These are phyloP conservation scores for Pichia deserticola DNA, from an alignment of 805 yeast genomes.

Conservation along the genomic window DNA sequence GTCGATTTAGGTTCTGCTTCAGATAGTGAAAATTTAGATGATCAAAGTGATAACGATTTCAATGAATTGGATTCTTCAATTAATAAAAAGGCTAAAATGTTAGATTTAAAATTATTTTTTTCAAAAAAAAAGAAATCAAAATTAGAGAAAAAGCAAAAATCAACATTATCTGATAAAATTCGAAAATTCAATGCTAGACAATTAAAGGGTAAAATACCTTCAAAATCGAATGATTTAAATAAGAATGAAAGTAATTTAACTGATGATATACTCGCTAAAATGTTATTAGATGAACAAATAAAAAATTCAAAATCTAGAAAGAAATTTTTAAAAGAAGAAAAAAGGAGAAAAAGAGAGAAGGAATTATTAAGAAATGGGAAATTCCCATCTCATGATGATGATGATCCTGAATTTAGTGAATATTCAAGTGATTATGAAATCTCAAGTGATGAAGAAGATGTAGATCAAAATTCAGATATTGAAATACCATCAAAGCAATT, in stretches of 20 bases:
- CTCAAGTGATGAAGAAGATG: constrained; percentile 11
- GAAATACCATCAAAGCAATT: constrained; percentile 10
- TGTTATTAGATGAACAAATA: constrained; percentile 11
- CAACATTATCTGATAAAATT: constrained; percentile 8
- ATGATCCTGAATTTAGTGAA: constrained; percentile 27
- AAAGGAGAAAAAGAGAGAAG: constrained; percentile 8
- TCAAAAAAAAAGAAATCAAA: constrained; percentile 6
- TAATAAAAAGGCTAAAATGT: constrained; percentile 3
- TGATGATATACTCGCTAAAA: constrained; percentile 10
- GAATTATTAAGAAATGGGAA: constrained; percentile 12
- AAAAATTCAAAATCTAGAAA: constrained; percentile 6
- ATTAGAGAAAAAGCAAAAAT: constrained; percentile 2
- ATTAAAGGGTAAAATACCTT: background rate
- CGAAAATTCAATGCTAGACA: constrained; percentile 8
- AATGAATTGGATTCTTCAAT: background rate
- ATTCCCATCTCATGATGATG: constrained; percentile 16
- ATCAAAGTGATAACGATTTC: background rate
- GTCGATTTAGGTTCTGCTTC: constrained; percentile 4
- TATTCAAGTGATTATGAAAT: constrained; percentile 20
- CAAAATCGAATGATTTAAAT: background rate
- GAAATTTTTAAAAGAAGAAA: constrained; percentile 12
- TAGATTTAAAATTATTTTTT: constrained; percentile 9
- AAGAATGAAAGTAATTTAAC: background rate
- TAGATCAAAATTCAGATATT: constrained; percentile 8
- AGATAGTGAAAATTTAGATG: constrained; percentile 1